Conservation (phyloP, 164 flowering plant species). For the grape (Vitis vinifera) region DNA sequence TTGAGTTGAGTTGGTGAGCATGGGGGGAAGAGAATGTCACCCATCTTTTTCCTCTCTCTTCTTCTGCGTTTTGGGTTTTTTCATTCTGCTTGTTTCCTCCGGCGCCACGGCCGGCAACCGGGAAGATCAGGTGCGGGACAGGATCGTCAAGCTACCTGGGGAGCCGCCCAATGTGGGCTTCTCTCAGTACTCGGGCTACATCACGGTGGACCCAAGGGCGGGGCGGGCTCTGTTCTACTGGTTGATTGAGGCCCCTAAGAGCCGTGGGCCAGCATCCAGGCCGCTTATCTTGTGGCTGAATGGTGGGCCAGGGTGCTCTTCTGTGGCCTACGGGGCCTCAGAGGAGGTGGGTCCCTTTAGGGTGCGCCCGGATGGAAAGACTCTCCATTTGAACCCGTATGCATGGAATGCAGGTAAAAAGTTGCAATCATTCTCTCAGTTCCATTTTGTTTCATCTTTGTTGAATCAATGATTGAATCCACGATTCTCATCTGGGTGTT, state of each 20-base stretch:
- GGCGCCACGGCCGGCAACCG: background rate
- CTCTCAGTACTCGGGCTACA: slow-evolving; percentile 35
- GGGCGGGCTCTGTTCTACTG: slow-evolving; percentile 42
- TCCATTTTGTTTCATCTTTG: too few relatives aligned
- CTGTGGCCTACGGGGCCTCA: slow-evolving; percentile 31
- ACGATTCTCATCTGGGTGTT: background rate
- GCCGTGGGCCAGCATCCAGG: background rate
- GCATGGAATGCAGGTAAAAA: slow-evolving; percentile 33
- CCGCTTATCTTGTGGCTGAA: slow-evolving; percentile 40
- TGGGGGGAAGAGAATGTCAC: background rate
- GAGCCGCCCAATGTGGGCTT: slow-evolving; percentile 28
- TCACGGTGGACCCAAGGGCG: slow-evolving; percentile 24
- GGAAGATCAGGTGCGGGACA: slow-evolving; percentile 21
- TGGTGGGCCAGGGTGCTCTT: slow-evolving; percentile 46
- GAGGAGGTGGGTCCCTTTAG: slow-evolving; percentile 40
- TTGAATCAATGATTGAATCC: background rate
- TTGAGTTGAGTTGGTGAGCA: background rate
- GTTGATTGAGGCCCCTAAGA: slow-evolving; percentile 23
- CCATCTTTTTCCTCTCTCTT: background rate
- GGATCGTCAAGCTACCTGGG: slow-evolving; percentile 28
- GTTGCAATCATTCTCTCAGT: background rate
- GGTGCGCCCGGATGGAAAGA: slow-evolving; percentile 20
- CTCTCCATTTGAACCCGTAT: slow-evolving; percentile 20
- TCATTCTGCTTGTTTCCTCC: background rate
- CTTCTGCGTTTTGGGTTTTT: background rate